These are phyloP conservation scores for Salisapilia sapeloensis DNA, from an alignment of 352 stramenopile genomes.

Conservation along the genomic window DNA sequence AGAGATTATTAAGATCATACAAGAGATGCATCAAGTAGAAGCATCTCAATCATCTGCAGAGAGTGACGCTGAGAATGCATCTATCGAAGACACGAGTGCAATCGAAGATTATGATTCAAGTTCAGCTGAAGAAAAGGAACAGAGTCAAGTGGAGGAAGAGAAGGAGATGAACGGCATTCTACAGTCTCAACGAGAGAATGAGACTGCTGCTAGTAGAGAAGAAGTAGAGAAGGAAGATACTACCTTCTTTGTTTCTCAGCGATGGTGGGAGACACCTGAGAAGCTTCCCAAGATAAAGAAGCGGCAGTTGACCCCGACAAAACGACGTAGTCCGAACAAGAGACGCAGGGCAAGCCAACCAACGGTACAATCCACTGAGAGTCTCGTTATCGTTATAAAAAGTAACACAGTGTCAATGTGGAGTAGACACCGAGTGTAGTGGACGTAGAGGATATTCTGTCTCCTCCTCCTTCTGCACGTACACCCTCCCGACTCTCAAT, in stretches of 20 bases:
- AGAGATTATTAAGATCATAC: conserved; percentile 23
- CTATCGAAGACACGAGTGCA: conserved; percentile 3
- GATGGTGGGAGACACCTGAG: not conserved
- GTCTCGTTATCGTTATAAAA: too few species aligned
- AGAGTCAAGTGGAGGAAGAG: conserved; percentile 2
- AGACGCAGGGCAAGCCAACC: too few species aligned
- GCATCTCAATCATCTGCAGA: conserved; percentile 6
- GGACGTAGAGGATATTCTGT: too few species aligned
- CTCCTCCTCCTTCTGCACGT: too few species aligned
- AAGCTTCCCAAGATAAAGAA: not conserved
- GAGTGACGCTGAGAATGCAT: not conserved
- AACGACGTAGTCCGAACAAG: too few species aligned
- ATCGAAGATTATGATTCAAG: conserved; percentile 9
- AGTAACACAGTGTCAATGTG: too few species aligned
- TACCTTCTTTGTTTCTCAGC: not conserved
- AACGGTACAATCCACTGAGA: too few species aligned
- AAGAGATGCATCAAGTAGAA: conserved; percentile 26
- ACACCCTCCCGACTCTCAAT: too few species aligned
- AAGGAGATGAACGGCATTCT: conserved; percentile 57
- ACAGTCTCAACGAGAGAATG: conserved; percentile 25
- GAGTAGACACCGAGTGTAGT: too few species aligned
- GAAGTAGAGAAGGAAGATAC: not conserved
- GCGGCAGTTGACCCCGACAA: too few species aligned
- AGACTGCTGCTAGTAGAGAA: not conserved
- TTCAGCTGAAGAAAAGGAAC: conserved; percentile 2